Base-by-base conservation (phyloP, 2,329 filamentous ascomycete genomes). In the Mycosphaerella arachidis region DNA sequence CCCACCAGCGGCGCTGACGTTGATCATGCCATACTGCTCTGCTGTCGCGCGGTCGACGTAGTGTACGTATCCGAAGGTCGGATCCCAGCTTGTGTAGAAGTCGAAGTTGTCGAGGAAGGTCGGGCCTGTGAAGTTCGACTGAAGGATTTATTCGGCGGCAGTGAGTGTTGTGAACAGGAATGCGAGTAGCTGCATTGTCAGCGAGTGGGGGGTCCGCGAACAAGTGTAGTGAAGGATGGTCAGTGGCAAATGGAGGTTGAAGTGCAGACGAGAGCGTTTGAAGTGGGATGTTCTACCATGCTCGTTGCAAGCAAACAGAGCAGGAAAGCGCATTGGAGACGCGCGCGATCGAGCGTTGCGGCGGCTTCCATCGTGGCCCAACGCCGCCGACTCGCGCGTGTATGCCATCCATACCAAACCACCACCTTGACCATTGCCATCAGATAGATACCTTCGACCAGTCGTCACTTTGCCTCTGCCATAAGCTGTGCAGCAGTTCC, bases 31-130 rank as follows among this genome's bases (percentile, higher is more conserved):
- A 67, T 71, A 57, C 67, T 70, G 61, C 73, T 72, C 4, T 61
- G 65, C 55, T 56, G 54, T 16, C 70, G 72, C 6, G 73, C 71
- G 4, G 68, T 77, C 72, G 18, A 81, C 77, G 63, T 78, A 81
- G 63, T 74, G 68, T 4, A 76, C 74, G 58, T 68, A 68, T 13
- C 70, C 67, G 51, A 67, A 67, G 5, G 73, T 74, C 6, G 72
- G 73, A 60, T 74, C 73, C 20, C 65, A 67, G 5, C 55, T 64
- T 52, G 62, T 70, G 63, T 70, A 72, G 63, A 70, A 74, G 51
- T 71, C 68, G 68, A 74, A 74, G 40, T 72, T 71, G 53, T 67
- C 61, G 63, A 75, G 73, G 63, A 75, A 75, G 37, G 61, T 62
- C 2, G 64, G 48, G n/a, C 62, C 64, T 43, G 56, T 57, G 31